Conservation (phyloP, 441 rosid species). For the Euphorbia celastroides region DNA sequence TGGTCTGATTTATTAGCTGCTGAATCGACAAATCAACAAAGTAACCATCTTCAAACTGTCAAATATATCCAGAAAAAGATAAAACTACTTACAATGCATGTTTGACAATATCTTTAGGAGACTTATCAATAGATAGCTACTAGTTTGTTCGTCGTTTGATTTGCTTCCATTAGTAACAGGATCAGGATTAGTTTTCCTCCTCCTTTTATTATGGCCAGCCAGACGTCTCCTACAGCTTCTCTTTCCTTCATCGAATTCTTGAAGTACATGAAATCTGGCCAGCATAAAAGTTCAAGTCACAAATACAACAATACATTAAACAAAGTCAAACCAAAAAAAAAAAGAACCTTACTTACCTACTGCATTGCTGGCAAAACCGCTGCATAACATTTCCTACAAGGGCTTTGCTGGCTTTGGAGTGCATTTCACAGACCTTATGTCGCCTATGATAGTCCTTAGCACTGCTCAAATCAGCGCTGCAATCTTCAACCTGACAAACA, state of each 20-base stretch:
- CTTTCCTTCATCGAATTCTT: slow-evolving; percentile 99
- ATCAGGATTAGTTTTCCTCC: slow-evolving; percentile 88
- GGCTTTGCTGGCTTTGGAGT: slow-evolving; percentile 88
- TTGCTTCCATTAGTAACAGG: slow-evolving; percentile 42
- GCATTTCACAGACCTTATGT: slow-evolving; percentile 95
- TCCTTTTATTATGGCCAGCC: slow-evolving; percentile 95
- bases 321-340: no score
- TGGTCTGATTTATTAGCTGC: slow-evolving; percentile 73
- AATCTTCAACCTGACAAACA: slow-evolving; percentile 88
- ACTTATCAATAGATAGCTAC: slow-evolving; percentile 64
- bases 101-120: slow-evolving; percentile 78
- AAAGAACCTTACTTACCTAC: slow-evolving; percentile 79
- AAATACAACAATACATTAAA: not conserved
- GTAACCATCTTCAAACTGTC: slow-evolving; percentile 4
- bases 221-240: slow-evolving; percentile 97
- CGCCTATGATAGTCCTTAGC: slow-evolving; percentile 96
- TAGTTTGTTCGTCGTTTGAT: slow-evolving; percentile 61
- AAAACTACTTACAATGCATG: slow-evolving; percentile 62
- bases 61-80: not conserved
- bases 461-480: slow-evolving; percentile 82
- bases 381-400: slow-evolving; percentile 86
- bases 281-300: slow-evolving; percentile 7
- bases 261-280: slow-evolving; percentile 87
- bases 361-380: slow-evolving; percentile 99
- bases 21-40: slow-evolving; percentile 12